Conservation (phyloP, 202 grass and related monocot genomes). For the Zoysia matrella region DNA sequence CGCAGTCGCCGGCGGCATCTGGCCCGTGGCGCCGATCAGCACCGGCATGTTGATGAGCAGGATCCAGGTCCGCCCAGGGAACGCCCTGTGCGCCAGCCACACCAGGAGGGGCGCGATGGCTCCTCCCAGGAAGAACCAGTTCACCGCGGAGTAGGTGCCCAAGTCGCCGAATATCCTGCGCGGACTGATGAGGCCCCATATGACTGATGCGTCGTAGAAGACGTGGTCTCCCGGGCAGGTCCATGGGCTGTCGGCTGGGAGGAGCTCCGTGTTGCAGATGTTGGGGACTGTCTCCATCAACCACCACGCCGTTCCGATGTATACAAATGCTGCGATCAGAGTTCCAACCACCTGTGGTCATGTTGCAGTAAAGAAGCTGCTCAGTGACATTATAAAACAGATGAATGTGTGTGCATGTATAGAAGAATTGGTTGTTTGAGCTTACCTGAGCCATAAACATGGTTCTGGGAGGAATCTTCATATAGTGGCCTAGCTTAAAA, state of each 20-base stretch:
- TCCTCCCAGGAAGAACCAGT: conserved; percentile 95
- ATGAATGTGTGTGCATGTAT: background rate
- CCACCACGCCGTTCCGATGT: conserved; percentile 92
- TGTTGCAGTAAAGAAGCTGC: conserved; percentile 31
- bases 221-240: conserved; percentile 90
- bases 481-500: conserved; percentile 95
- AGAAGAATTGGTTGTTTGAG: conserved; percentile 7
- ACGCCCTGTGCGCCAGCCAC: conserved; percentile 76
- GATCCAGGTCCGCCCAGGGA: conserved; percentile 77
- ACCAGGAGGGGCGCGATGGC: conserved; percentile 79
- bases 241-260: conserved; percentile 79
- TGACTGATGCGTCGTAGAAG: conserved; percentile 93
- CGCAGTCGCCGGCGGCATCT: conserved; percentile 85
- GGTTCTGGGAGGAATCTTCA: conserved; percentile 95
- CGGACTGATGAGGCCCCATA: conserved; percentile 26
- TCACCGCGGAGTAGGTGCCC: conserved; percentile 76
- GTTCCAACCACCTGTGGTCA: conserved; percentile 79
- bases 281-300: conserved; percentile 81
- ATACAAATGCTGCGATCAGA: conserved; percentile 74
- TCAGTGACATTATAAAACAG: conserved; percentile 15
- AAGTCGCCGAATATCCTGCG: conserved; percentile 46
- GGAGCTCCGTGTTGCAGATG: conserved; percentile 78
- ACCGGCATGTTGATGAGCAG: conserved; percentile 87
- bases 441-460: conserved; percentile 99
- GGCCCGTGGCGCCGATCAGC: conserved; percentile 60